These are phyloP conservation scores for Acorus gramineus DNA, from an alignment of 106 monocot genomes.

Conservation along the genomic window DNA sequence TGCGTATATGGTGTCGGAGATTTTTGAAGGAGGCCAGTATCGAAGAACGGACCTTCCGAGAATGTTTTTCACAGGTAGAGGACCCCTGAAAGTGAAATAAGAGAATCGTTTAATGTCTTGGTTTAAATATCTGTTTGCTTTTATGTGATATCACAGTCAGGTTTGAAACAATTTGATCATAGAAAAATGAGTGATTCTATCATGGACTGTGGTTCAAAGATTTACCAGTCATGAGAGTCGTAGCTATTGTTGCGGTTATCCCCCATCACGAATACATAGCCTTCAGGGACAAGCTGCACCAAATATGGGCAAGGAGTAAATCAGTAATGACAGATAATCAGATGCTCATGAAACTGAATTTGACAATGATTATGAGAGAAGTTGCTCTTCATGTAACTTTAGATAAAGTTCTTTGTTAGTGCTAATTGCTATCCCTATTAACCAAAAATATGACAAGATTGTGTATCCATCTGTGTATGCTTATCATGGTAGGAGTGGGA, in stretches of 20 bases:
- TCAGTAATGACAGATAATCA: not conserved
- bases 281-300: conserved; percentile 76
- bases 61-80: conserved; percentile 79
- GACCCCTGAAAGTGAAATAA: conserved; percentile 52
- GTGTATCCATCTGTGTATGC: no score
- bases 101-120: not conserved
- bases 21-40: conserved; percentile 90
- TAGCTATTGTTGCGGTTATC: conserved; percentile 94
- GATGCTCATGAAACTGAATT: no score
- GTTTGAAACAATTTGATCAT: no score
- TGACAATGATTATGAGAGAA: no score
- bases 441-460: no score
- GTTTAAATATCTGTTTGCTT: no score
- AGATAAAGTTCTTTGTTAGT: no score
- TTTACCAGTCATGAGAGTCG: conserved; percentile 90
- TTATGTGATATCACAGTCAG: no score
- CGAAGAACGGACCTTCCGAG: conserved; percentile 83
- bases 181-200: no score
- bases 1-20: conserved; percentile 63
- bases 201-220: not conserved
- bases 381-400: no score
- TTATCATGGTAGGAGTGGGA: no score
- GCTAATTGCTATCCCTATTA: no score
- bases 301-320: not conserved
- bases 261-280: conserved; percentile 87